phyloP scores from a whole-genome alignment of 2,329 filamentous ascomycete genomes.

The Cladosporium sp. region DNA sequence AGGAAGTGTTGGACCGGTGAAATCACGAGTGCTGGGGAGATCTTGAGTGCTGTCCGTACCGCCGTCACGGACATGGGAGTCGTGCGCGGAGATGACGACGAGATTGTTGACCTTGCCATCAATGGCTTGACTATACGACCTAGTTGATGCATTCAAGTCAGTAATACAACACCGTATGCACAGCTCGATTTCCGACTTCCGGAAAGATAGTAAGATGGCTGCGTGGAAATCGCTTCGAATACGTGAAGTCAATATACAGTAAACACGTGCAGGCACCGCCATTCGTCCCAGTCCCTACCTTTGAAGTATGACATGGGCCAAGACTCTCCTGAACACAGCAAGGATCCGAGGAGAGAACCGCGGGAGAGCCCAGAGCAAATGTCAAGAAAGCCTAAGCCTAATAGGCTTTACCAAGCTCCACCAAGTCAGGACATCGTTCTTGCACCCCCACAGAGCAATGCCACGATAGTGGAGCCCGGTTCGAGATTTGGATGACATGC shows the following conservation, averaged over 20 bases:
- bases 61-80: background rate
- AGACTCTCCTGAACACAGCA: slow-evolving; percentile 1
- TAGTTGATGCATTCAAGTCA: background rate
- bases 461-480: slow-evolving; percentile 9
- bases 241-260: background rate
- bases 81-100: background rate
- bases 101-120: background rate
- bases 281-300: background rate
- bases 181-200: background rate
- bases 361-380: background rate
- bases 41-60: background rate
- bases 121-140: slow-evolving; percentile 1
- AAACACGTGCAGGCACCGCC: background rate
- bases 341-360: background rate
- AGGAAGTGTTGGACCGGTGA: background rate
- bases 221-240: background rate
- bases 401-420: slow-evolving; percentile 8
- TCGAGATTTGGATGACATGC: slow-evolving; percentile 1
- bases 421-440: background rate
- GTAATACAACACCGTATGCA: background rate
- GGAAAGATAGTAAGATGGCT: background rate
- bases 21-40: background rate
- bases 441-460: slow-evolving; percentile 7
- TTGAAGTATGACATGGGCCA: slow-evolving; percentile 4
- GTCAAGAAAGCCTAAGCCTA: slow-evolving; percentile 8